These are phyloP conservation scores for Annulohypoxylon nitens DNA, from an alignment of 495 filamentous ascomycete species.

Conservation along the genomic window DNA sequence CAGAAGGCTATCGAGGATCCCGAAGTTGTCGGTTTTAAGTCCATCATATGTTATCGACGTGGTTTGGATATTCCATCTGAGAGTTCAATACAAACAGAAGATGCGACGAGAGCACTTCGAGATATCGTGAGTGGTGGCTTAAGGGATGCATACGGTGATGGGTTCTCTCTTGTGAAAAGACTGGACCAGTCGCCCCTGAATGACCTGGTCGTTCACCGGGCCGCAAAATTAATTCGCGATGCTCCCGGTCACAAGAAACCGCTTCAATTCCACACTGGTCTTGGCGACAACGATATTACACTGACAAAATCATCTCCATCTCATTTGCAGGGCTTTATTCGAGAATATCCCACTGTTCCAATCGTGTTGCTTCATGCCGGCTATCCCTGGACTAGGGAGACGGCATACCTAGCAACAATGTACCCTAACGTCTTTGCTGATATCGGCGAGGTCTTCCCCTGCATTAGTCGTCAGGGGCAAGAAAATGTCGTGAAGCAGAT, in stretches of 20 bases:
- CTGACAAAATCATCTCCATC: conserved; percentile 79
- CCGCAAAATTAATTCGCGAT: conserved; percentile 64
- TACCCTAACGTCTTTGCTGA: conserved; percentile 90
- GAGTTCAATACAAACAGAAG: conserved; percentile 42
- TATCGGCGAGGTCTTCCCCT: conserved; percentile 88
- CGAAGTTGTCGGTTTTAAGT: conserved; percentile 86
- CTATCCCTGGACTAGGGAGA: conserved; percentile 87
- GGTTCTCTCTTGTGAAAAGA: conserved; percentile 49
- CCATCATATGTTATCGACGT: conserved; percentile 84
- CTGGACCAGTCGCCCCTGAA: conserved; percentile 74
- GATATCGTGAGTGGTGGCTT: conserved; percentile 47
- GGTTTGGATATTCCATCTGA: conserved; percentile 70
- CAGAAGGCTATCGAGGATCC: conserved; percentile 68
- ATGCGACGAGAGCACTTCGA: conserved; percentile 45
- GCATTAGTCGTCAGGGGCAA: conserved; percentile 83
- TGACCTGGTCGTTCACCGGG: conserved; percentile 72
- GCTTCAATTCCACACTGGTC: conserved; percentile 87
- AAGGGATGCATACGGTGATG: conserved; percentile 48
- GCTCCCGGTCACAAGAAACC: conserved; percentile 69
- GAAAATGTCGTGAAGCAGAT: conserved; percentile 78
- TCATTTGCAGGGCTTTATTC: conserved; percentile 80
- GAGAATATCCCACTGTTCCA: conserved; percentile 73
- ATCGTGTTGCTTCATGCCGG: conserved; percentile 86
- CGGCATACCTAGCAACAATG: conserved; percentile 82
- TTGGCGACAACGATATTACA: conserved; percentile 86